Conservation (phyloP, 1,284 basidiomycete species). For the Inonotus obliquus region DNA sequence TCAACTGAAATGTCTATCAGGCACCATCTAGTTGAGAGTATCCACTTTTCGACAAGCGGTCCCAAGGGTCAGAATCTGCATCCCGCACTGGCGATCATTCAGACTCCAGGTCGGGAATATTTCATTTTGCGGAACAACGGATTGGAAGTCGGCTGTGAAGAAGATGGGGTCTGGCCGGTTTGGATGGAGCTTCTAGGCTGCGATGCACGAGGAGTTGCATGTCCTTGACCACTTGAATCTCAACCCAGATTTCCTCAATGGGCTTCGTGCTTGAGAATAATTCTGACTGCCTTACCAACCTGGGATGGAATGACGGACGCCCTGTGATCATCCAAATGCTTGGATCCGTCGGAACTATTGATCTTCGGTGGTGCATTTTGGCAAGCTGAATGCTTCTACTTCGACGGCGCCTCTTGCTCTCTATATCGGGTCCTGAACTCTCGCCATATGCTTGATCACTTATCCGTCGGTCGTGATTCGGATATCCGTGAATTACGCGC, state of each 20-base stretch:
- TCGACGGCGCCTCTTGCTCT: background rate
- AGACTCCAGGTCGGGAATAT: constrained; percentile 62
- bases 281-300: background rate
- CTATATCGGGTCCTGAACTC: background rate
- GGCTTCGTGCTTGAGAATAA: background rate
- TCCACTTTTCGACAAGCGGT: constrained; percentile 48
- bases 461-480: background rate
- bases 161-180: constrained; percentile 55
- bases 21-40: constrained; percentile 70
- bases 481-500: background rate
- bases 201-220: constrained; percentile 24
- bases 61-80: constrained; percentile 42
- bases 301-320: background rate
- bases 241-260: background rate
- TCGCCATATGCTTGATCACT: background rate
- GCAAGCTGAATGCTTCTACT: background rate
- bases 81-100: constrained; percentile 56
- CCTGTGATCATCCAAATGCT: background rate
- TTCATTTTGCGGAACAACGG: constrained; percentile 66
- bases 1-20: constrained; percentile 30
- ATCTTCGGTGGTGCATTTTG: background rate
- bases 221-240: background rate
- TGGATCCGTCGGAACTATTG: background rate
- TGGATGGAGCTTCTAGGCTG: constrained; percentile 63
- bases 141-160: constrained; percentile 70